Evolutionary conservation across 2,329 filamentous ascomycete genomes (phyloP), one percentile per base, ranked within the genome.

Genomic region (Reticulascus tulasneorum): DNA sequence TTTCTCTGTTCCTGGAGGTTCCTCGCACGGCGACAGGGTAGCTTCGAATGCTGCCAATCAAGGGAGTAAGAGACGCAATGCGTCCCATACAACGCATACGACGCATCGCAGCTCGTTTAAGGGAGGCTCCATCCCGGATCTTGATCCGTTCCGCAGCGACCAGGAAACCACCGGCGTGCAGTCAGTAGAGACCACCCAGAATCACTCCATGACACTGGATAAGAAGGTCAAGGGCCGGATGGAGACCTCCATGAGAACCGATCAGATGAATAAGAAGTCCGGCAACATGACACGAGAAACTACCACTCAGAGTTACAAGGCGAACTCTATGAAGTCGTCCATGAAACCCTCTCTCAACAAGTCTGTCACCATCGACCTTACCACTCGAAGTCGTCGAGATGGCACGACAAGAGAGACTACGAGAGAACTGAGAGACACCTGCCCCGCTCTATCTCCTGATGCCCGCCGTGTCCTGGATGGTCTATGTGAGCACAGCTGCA

Each of bases 401-500:
- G 29, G 38, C 17, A 33, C 35, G 13, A 28, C 37, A 25, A n/a
- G n/a, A n/a, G n/a, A n/a, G n/a, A n/a, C n/a, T n/a, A 41, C 41
- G 4, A 37, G 45, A 4, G 40, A 40, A 16, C 25, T 41, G 15
- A 42, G 33, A 17, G 24, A 39, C 31, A 42, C 44, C 52, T 64
- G 68, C 44, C 65, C 68, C n/a, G 59, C 63, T 2, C 64, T 79
- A 10, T 77, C 75, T 9, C 58, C 55, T 25, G 66, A 72, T 37
- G 74, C 74, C 33, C 69, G 68, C 24, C 68, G 64, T 36, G 66
- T 79, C 23, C 62, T 79, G 13, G 69, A 78, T 40, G 59, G 58
- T 28, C 62, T 79, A 18, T 75, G 71, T 47, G 64, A 69, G 36
- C 76, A 79, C 49, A 69, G 69, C 40, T 73, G 70, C 46, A 58